phyloP scores from a whole-genome alignment of 1,284 basidiomycete genomes.

The Tilletia caries region DNA sequence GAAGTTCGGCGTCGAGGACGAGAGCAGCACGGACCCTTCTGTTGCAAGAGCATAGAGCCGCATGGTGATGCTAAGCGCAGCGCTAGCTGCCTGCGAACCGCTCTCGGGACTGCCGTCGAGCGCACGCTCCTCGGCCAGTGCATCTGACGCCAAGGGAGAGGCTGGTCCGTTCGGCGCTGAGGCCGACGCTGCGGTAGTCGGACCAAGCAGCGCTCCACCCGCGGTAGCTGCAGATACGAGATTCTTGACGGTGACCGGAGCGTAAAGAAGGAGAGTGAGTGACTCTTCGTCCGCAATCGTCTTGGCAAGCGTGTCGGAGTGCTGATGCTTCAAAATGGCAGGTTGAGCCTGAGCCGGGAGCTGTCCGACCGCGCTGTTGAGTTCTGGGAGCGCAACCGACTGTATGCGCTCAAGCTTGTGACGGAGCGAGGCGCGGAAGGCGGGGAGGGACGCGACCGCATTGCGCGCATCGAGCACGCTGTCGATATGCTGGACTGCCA shows the following conservation, averaged over 20 bases:
- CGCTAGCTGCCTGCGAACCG: slow-evolving; percentile 5
- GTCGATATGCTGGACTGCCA: slow-evolving; percentile 4
- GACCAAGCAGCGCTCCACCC: neutral
- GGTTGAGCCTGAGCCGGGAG: neutral
- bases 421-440: neutral
- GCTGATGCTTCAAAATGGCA: neutral
- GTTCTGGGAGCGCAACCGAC: neutral
- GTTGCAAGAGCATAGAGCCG: slow-evolving; percentile 8
- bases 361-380: neutral
- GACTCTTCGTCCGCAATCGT: slow-evolving; percentile 9
- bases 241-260: slow-evolving; percentile 10
- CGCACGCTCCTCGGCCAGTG: neutral
- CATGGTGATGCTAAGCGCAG: slow-evolving; percentile 13
- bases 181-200: neutral
- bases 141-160: too few species aligned
- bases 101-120: neutral
- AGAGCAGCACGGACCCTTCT: slow-evolving; percentile 1
- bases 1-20: neutral
- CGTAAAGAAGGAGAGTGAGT: neutral
- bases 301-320: slow-evolving; percentile 3
- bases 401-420: neutral
- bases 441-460: neutral
- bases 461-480: slow-evolving; percentile 9
- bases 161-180: neutral
- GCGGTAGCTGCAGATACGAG: neutral